A percentile compares a stretch with the other conserved stretches of the same genome.
Conservation (phyloP, 2,329 filamentous ascomycete species). For the Diaporthe citriasiana region DNA sequence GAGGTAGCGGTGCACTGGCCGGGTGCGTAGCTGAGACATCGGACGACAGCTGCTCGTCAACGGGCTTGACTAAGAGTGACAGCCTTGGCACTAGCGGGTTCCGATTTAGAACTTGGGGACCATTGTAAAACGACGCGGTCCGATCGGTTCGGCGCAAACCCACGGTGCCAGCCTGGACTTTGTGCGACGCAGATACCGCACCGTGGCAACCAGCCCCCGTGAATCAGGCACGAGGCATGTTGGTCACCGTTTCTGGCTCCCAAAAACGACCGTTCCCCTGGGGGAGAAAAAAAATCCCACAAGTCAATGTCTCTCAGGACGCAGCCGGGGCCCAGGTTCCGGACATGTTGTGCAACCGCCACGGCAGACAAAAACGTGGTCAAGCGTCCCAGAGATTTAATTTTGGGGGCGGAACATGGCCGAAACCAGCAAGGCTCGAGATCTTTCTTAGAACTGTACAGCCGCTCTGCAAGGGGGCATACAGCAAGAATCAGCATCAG, state of each 20-base stretch:
- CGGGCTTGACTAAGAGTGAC: conserved; percentile 1
- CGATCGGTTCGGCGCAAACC: conserved; percentile 14
- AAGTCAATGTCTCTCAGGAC: neutral
- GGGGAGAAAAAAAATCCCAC: neutral
- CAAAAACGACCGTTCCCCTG: neutral
- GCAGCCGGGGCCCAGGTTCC: conserved; percentile 25
- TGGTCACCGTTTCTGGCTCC: conserved; percentile 24
- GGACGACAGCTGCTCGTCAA: conserved; percentile 9
- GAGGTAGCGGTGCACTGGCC: conserved; percentile 4
- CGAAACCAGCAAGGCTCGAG: conserved; percentile 31
- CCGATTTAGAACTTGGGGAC: conserved; percentile 11
- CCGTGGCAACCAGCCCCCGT: too few relatives aligned
- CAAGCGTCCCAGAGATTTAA: conserved; percentile 15
- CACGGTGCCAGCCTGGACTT: neutral
- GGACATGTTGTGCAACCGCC: conserved; percentile 30
- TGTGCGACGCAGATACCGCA: neutral
- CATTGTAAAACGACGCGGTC: neutral
- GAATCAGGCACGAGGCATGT: neutral
- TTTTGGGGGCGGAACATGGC: conserved; percentile 23
- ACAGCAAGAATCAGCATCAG: conserved; percentile 24
- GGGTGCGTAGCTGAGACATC: conserved; percentile 10
- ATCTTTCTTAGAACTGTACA: conserved; percentile 19
- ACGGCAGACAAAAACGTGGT: conserved; percentile 36
- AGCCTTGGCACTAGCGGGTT: conserved; percentile 31
- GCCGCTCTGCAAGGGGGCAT: conserved; percentile 33